Evolutionary conservation across 495 filamentous ascomycete species (phyloP), one percentile per base, ranked within the genome.

Genomic region (Penicillium soppii): DNA sequence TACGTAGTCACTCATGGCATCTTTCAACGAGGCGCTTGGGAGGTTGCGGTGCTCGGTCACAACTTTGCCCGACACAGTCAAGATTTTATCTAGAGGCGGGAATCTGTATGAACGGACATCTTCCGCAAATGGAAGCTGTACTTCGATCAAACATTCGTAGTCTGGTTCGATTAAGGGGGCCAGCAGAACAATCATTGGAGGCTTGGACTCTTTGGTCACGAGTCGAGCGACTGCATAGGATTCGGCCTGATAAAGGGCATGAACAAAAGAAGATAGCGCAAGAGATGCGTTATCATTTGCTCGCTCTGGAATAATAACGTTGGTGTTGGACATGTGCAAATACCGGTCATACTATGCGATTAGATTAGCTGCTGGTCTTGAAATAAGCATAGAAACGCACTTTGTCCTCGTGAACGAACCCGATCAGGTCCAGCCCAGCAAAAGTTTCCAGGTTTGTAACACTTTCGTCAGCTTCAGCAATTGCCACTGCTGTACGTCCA

Each of bases 121-220:
- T 70, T 99, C 95, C 2, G 88, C 82, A 59, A 95, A 97, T 4
- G 94, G 94, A n/a, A 98, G 79, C 49, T 95, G 91, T 4, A 92
- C 80, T 66, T 98, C 95, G 52, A 95, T 81, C 12, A 99, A 77
- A 57, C 88, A 91, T 66, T 97, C 95, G 54, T 87, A 87, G 35
- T 92, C 87, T 15, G 81, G 74, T 55, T 95, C 90, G 43, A 96
- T 87, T 3, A 76, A 83, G 1, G 84, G 95, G 1, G 89, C 89
- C 33, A 99, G 83, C 8, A 97, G 72, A n/a, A 96, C 63, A 1
- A 97, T 75, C 17, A 85, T 53, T 4, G 92, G 92, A 2, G 85
- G 78, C 52, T 87, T 87, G 50, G 81, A 80, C 51, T 92, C 88
- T 61, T 95, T 96, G 13, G 76, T 69, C 8, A 97, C 92, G 27